Percentiles rank a stretch among this genome's conserved stretches.
Conservation (phyloP, 108 stramenopile species). For the Pelagomonas calceolata region DNA sequence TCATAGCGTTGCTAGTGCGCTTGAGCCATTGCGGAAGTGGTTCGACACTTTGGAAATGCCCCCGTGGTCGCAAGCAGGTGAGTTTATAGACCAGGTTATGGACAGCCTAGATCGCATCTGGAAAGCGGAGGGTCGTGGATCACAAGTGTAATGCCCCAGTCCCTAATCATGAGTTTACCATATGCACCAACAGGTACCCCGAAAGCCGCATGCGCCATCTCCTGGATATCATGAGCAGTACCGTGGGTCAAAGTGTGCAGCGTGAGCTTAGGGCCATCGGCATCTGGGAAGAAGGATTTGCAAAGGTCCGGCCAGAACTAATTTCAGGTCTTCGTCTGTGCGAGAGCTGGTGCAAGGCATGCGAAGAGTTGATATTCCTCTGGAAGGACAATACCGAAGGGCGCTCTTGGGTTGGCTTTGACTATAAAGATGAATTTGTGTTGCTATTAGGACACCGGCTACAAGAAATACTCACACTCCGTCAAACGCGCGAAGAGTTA, state of each 20-base stretch:
- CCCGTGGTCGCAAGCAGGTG: constrained; percentile 10
- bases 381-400: constrained; percentile 17
- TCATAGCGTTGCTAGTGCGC: not conserved
- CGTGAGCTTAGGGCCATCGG: not conserved
- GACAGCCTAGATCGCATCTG: constrained; percentile 20
- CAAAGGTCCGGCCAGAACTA: constrained; percentile 17
- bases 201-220: constrained; percentile 9
- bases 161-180: too few species aligned
- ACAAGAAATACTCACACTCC: constrained; percentile 19
- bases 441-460: not conserved
- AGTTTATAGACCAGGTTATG: constrained; percentile 18
- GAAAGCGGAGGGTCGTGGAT: constrained; percentile 28
- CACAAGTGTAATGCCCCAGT: not conserved
- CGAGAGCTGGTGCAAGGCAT: constrained; percentile 21
- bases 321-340: constrained; percentile 17
- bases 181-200: too few species aligned
- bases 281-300: constrained; percentile 14
- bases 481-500: constrained; percentile 28
- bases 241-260: constrained; percentile 16
- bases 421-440: constrained; percentile 1
- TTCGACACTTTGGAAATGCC: not conserved
- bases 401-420: constrained; percentile 25
- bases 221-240: constrained; percentile 24
- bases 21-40: not conserved
- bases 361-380: constrained; percentile 17